Conservation (phyloP, 2,329 filamentous ascomycete species). For the Talaromyces sp. region DNA sequence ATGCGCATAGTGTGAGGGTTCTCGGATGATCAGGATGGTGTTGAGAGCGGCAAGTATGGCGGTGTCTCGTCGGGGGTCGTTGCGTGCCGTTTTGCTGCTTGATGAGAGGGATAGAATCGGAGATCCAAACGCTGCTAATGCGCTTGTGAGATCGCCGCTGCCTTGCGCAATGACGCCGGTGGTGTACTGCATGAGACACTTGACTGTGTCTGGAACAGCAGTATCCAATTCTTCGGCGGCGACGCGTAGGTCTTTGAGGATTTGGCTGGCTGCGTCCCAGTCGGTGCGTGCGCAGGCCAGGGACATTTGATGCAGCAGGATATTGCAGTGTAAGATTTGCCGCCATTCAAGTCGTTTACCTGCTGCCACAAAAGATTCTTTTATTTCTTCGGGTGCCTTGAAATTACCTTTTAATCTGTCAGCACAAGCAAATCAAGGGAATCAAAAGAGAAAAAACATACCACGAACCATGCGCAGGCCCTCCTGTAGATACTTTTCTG, state of each 20-base stretch:
- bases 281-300: constrained; percentile 64
- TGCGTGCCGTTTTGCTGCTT: constrained; percentile 31
- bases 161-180: constrained; percentile 71
- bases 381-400: constrained; percentile 33
- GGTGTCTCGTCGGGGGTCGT: constrained; percentile 56
- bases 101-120: constrained; percentile 51
- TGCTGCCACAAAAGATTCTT: constrained; percentile 53
- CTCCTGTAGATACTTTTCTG: constrained; percentile 52
- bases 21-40: constrained; percentile 65
- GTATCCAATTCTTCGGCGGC: constrained; percentile 41
- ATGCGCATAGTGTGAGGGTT: constrained; percentile 53
- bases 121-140: constrained; percentile 61
- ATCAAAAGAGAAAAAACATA: constrained; percentile 16
- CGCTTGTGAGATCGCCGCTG: constrained; percentile 63
- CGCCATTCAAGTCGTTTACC: constrained; percentile 59
- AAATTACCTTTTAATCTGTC: constrained; percentile 24
- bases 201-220: constrained; percentile 35
- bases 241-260: constrained; percentile 49
- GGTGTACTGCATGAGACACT: constrained; percentile 62
- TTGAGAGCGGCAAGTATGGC: constrained; percentile 60
- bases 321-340: constrained; percentile 59
- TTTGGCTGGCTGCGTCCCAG: constrained; percentile 59
- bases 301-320: constrained; percentile 66
- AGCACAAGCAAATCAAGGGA: constrained; percentile 13
- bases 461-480: constrained; percentile 48